Conservation (phyloP, 73 alveolate genomes). For the Paramecium caudatum region DNA sequence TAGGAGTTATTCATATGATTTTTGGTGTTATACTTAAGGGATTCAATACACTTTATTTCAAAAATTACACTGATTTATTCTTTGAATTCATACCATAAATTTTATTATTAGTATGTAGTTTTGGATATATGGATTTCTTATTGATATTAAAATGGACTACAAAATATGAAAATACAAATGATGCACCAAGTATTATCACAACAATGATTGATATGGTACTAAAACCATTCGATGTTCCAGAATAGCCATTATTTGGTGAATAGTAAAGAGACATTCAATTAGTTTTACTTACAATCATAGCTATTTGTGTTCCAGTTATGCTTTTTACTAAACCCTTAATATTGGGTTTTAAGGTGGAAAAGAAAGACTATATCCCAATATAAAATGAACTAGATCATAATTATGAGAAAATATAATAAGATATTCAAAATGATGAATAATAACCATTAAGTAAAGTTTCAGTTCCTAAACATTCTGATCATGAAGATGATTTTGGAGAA, state of each 20-base stretch:
- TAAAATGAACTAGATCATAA: neutral
- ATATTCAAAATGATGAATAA: neutral
- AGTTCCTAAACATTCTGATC: conserved; percentile 17
- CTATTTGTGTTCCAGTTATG: conserved; percentile 89
- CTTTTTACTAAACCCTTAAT: conserved; percentile 91
- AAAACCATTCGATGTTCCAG: conserved; percentile 85
- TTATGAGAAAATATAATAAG: neutral
- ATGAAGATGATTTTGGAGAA: conserved; percentile 89
- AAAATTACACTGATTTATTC: conserved; percentile 80
- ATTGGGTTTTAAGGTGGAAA: neutral
- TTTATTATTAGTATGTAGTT: conserved; percentile 81
- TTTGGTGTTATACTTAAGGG: conserved; percentile 92
- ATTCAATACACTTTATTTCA: conserved; percentile 80
- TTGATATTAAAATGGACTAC: conserved; percentile 90
- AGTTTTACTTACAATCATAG: conserved; percentile 77
- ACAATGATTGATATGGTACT: conserved; percentile 95
- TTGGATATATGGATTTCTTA: conserved; percentile 95
- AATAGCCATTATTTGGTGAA: conserved; percentile 80
- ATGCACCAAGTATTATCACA: conserved; percentile 93
- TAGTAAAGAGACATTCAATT: conserved; percentile 75
- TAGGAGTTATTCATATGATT: conserved; percentile 90
- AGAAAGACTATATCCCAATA: neutral
- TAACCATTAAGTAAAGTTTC: conserved; percentile 48
- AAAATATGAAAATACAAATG: conserved; percentile 79
- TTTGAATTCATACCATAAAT: conserved; percentile 90